Evolutionary conservation across 345 rosid species (phyloP).

Genomic region (Angophora floribunda): DNA sequence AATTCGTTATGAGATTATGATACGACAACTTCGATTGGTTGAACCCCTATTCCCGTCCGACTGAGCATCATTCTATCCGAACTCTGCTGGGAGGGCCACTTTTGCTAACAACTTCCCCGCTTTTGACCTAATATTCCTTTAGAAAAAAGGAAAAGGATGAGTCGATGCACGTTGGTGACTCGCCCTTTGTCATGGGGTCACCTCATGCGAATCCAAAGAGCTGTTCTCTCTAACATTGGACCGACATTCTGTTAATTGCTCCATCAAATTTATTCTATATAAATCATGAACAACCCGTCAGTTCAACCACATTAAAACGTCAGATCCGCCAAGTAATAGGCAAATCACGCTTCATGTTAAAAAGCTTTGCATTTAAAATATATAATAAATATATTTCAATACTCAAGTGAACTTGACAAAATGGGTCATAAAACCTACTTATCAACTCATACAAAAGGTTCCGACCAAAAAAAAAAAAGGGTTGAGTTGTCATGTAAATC

Average conservation of each 20-base stretch:
- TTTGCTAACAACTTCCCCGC: not conserved
- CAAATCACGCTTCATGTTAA: not conserved
- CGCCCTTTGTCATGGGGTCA: not conserved
- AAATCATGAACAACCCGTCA: accelerated
- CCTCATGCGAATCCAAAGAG: not conserved
- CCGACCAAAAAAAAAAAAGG: too few relatives aligned
- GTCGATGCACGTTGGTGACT: not conserved
- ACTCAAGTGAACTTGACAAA: not conserved
- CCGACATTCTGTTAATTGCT: not conserved
- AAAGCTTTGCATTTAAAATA: not conserved
- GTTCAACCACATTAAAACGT: not conserved
- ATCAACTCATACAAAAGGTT: too few relatives aligned
- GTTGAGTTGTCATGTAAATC: not conserved
- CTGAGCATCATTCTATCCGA: not conserved
- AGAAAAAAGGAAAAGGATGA: not conserved
- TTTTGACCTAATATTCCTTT: not conserved
- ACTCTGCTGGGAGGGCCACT: not conserved
- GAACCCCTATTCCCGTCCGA: not conserved
- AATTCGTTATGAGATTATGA: not conserved
- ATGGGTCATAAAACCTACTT: too few relatives aligned
- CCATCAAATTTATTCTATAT: not conserved
- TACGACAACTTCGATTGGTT: not conserved
- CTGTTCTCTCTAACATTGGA: not conserved
- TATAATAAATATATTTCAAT: not conserved
- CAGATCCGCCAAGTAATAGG: not conserved